A percentile compares a stretch with the other conserved stretches of the same genome.
These are phyloP conservation scores for Dalbergia cultrata DNA, from an alignment of 306 rosid species.

Conservation along the genomic window DNA sequence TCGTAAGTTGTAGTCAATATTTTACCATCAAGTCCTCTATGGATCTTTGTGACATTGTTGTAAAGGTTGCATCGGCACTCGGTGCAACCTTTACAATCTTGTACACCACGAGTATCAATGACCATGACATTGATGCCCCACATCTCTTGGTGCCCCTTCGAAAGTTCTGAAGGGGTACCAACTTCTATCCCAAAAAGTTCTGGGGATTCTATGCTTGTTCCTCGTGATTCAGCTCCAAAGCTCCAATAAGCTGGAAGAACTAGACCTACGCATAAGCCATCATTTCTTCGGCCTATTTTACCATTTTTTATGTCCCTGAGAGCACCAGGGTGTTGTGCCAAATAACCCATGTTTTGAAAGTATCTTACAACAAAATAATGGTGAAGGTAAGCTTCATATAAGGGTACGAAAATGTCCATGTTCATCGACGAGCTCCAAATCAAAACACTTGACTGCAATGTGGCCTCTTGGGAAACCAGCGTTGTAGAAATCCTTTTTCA, in stretches of 20 bases:
- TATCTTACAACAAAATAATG: conserved; percentile 10
- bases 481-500: neutral
- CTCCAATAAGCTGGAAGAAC: conserved; percentile 17
- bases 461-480: conserved; percentile 33
- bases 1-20: neutral
- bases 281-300: neutral
- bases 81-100: neutral
- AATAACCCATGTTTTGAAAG: neutral
- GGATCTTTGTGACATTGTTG: neutral
- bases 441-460: conserved; percentile 32
- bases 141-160: neutral
- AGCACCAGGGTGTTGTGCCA: neutral
- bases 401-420: neutral
- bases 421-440: conserved; percentile 40
- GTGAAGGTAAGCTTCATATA: conserved; percentile 27
- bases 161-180: neutral
- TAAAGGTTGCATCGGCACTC: conserved; percentile 17
- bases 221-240: neutral
- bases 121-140: neutral
- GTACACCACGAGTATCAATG: neutral
- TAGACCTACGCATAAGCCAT: neutral
- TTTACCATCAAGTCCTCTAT: neutral
- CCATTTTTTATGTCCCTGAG: neutral
- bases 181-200: conserved; percentile 12
- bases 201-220: neutral